phyloP scores from a whole-genome alignment of 176 grass and related monocot genomes.

The Eleusine coracana region DNA sequence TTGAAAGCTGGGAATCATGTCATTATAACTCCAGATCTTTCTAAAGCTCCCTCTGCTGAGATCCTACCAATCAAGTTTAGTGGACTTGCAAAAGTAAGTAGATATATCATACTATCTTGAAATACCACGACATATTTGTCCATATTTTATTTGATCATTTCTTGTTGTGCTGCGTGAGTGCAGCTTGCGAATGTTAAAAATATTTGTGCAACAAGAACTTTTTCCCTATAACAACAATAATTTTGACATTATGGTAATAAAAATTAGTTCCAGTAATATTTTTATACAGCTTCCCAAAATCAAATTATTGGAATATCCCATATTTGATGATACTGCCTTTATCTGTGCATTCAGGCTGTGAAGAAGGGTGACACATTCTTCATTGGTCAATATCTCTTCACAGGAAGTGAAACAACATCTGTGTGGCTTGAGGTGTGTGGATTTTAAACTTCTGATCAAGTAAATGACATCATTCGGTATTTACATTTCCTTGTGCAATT shows the following conservation, averaged over 20 bases:
- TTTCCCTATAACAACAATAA: background rate
- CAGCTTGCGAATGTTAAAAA: background rate
- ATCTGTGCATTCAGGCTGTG: slow-evolving; percentile 60
- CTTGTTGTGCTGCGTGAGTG: background rate
- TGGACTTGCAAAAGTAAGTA: slow-evolving; percentile 85
- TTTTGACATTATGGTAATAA: slow-evolving; percentile 1
- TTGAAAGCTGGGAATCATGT: slow-evolving; percentile 78
- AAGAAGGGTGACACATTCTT: slow-evolving; percentile 97
- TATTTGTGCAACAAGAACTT: slow-evolving; percentile 11
- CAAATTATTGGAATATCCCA: background rate
- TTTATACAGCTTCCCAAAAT: background rate
- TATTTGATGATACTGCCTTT: slow-evolving; percentile 2
- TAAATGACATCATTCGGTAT: slow-evolving; percentile 13
- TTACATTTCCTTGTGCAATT: slow-evolving; percentile 7
- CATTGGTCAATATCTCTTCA: slow-evolving; percentile 98
- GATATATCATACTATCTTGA: background rate
- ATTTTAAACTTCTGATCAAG: slow-evolving; percentile 9
- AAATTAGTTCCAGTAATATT: background rate
- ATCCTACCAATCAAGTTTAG: slow-evolving; percentile 80
- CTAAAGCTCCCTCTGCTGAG: slow-evolving; percentile 67
- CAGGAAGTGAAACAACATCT: slow-evolving; percentile 96
- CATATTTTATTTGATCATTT: background rate
- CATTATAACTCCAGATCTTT: slow-evolving; percentile 76
- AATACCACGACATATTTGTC: background rate
- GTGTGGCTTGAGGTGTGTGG: slow-evolving; percentile 83